Conservation (phyloP, 306 rosid genomes). For the Vicia sativa region DNA sequence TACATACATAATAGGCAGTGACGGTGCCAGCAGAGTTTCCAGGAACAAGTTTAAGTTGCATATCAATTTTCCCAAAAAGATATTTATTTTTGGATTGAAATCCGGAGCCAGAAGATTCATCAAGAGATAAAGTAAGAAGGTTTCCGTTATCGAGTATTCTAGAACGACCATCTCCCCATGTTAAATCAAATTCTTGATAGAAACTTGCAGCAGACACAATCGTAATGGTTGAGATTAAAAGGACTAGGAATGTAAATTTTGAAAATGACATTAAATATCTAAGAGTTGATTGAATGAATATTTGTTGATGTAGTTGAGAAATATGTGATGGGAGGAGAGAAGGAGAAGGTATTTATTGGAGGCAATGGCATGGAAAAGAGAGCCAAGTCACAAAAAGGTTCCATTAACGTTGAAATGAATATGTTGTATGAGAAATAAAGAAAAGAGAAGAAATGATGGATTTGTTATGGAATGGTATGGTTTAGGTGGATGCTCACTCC, state of each 20-base stretch:
- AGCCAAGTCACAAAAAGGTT: not conserved
- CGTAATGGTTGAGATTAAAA: not conserved
- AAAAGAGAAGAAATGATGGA: not conserved
- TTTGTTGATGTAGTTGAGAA: not conserved
- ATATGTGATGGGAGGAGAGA: not conserved
- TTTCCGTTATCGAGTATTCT: not conserved
- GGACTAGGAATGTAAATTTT: not conserved
- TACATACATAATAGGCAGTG: not conserved
- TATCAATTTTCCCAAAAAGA: conserved; percentile 6
- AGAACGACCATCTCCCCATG: conserved; percentile 9
- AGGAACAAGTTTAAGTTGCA: conserved; percentile 5
- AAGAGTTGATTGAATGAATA: not conserved
- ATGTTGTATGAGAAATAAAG: not conserved
- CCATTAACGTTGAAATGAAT: not conserved
- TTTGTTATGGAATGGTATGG: not conserved
- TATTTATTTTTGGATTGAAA: conserved; percentile 9
- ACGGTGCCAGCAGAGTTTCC: conserved; percentile 15
- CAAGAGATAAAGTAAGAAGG: conserved; percentile 9
- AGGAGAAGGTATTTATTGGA: not conserved
- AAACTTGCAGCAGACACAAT: not conserved
- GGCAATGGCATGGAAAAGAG: not conserved
- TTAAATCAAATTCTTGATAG: not conserved
- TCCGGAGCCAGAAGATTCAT: not conserved
- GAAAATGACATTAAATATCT: not conserved
- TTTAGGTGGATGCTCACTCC: not conserved